phyloP scores from a whole-genome alignment of 495 filamentous ascomycete genomes.

The Aspergillus ellipticus region DNA sequence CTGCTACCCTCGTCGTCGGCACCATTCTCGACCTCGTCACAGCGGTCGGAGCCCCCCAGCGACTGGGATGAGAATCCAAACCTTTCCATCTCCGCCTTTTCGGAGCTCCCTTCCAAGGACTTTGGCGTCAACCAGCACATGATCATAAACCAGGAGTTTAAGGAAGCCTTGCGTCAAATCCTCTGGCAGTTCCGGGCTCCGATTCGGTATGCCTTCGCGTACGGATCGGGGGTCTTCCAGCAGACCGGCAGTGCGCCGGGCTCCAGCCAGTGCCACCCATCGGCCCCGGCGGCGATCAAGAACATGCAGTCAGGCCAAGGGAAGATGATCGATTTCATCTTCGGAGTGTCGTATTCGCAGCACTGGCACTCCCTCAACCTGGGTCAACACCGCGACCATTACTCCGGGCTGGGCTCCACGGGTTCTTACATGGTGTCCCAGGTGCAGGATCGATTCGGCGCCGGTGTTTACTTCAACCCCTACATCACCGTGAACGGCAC shows the following conservation, averaged over 20 bases:
- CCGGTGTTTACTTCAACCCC: slow-evolving; percentile 96
- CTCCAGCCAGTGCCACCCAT: slow-evolving; percentile 60
- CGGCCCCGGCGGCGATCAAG: slow-evolving; percentile 69
- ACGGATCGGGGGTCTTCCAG: slow-evolving; percentile 93
- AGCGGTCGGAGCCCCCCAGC: slow-evolving; percentile 26
- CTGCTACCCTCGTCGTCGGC: slow-evolving; percentile 20
- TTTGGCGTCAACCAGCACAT: slow-evolving; percentile 97
- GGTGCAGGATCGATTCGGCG: slow-evolving; percentile 84
- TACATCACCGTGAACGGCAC: slow-evolving; percentile 95
- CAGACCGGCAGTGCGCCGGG: slow-evolving; percentile 56
- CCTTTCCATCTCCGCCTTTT: slow-evolving; percentile 71
- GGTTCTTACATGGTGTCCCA: slow-evolving; percentile 78
- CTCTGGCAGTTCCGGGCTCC: slow-evolving; percentile 91
- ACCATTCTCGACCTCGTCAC: slow-evolving; percentile 38
- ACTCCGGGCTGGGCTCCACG: slow-evolving; percentile 78
- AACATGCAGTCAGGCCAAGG: slow-evolving; percentile 79
- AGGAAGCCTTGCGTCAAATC: slow-evolving; percentile 80
- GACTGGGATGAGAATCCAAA: slow-evolving; percentile 83
- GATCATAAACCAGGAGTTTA: slow-evolving; percentile 88
- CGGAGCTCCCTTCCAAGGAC: slow-evolving; percentile 79
- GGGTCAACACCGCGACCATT: slow-evolving; percentile 83
- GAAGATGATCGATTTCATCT: slow-evolving; percentile 99
- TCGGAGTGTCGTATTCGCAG: slow-evolving; percentile 90
- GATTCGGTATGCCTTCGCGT: slow-evolving; percentile 93
- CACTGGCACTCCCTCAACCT: slow-evolving; percentile 97